Conservation (phyloP, 2,329 filamentous ascomycete genomes). For the Aspergillus ochraceus region DNA sequence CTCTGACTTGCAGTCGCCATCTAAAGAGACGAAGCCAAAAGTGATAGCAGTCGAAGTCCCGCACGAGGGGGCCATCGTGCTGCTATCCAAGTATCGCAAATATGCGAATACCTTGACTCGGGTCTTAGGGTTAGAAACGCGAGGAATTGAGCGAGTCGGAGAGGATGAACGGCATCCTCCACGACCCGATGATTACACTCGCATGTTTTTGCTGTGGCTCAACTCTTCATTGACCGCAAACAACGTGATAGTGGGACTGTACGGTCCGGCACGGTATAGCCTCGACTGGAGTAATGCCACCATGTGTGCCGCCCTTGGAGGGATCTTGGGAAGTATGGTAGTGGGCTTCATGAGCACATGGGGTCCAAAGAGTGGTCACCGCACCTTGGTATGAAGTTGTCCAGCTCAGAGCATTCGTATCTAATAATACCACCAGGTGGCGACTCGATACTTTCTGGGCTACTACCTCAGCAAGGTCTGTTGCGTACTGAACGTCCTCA, state of each 20-base stretch:
- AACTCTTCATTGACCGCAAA: slow-evolving; percentile 38
- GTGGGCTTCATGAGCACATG: slow-evolving; percentile 42
- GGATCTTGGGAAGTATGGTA: slow-evolving; percentile 27
- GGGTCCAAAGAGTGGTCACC: slow-evolving; percentile 40
- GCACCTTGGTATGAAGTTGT: slow-evolving; percentile 34
- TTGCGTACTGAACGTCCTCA: slow-evolving; percentile 40
- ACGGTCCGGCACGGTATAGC: slow-evolving; percentile 37
- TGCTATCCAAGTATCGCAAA: neutral
- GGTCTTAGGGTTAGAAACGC: slow-evolving; percentile 10
- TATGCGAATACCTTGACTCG: neutral
- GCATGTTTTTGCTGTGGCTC: slow-evolving; percentile 35
- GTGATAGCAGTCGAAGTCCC: slow-evolving; percentile 1
- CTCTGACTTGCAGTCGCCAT: neutral
- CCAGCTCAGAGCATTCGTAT: neutral
- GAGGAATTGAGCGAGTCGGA: slow-evolving; percentile 12
- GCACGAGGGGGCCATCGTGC: neutral
- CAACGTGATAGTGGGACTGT: slow-evolving; percentile 41
- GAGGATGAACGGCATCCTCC: slow-evolving; percentile 9
- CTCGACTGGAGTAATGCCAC: slow-evolving; percentile 41
- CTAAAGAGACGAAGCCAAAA: neutral
- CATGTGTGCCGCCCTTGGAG: slow-evolving; percentile 35
- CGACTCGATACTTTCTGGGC: slow-evolving; percentile 41
- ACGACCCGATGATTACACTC: slow-evolving; percentile 3
- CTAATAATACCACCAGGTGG: slow-evolving; percentile 26
- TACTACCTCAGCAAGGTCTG: slow-evolving; percentile 41